Evolutionary conservation across 1,139 yeast genomes (phyloP).

Genomic region (Lodderomyces theae): DNA sequence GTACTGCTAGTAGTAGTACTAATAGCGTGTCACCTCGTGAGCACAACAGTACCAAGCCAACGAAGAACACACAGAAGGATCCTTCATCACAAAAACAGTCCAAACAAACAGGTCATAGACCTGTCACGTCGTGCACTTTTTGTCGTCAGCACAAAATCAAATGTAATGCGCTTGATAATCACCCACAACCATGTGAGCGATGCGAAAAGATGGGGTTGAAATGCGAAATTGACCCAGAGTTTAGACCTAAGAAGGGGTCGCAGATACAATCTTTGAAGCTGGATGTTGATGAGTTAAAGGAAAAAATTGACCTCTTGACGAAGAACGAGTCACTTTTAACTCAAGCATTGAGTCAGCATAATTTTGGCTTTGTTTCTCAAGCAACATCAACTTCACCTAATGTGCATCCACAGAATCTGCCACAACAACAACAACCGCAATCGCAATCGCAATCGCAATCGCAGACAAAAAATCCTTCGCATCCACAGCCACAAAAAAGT

Average conservation of each 20-base stretch:
- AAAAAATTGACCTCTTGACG: constrained; percentile 73
- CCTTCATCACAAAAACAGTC: constrained; percentile 7
- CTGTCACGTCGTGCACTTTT: constrained; percentile 90
- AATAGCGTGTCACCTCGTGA: constrained; percentile 6
- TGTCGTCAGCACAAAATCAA: constrained; percentile 94
- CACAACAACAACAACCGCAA: constrained; percentile 7
- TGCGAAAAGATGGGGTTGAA: constrained; percentile 76
- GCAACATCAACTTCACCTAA: constrained; percentile 14
- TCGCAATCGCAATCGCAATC: constrained; percentile 1
- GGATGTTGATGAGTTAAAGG: constrained; percentile 78
- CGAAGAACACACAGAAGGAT: neutral
- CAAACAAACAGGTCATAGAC: constrained; percentile 58
- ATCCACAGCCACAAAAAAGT: constrained; percentile 8
- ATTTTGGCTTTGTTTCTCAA: constrained; percentile 24
- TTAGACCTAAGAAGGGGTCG: constrained; percentile 87
- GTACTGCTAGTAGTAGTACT: too few species aligned
- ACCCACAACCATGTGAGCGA: constrained; percentile 78
- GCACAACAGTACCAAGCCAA: neutral
- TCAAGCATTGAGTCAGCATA: constrained; percentile 53
- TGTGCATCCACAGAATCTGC: constrained; percentile 3
- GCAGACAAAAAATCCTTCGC: neutral
- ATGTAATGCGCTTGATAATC: constrained; percentile 85
- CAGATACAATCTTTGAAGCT: constrained; percentile 81
- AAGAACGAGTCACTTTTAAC: constrained; percentile 68
- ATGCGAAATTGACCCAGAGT: constrained; percentile 90